Base-by-base conservation (phyloP, 257 asterid species). In the Salvia miltiorrhiza region DNA sequence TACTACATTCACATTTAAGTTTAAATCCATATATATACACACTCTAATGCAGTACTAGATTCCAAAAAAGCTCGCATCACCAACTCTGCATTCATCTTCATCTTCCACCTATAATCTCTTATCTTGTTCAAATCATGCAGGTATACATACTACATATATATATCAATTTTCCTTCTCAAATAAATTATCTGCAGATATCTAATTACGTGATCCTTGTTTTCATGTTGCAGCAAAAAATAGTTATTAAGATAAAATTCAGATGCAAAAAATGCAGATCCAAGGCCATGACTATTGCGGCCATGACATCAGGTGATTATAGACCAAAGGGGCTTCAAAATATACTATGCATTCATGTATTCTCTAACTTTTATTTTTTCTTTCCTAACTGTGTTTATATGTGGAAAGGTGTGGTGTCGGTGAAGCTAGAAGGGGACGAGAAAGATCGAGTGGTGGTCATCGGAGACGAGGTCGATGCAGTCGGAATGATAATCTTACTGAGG, bases 201-300 rank as follows among this genome's bases (percentile, higher is more conserved):
- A 37, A 9, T 37, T 6, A 61, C 3, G 9, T 61, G 8, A 44
- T 9, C 50, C 39, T 62, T 3, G 0, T 17, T 7, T 45, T 30
- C 17, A n/a, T 48, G 43, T 9, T 65, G 20, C 82, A 73, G 74
- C 84, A 83, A 63, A 76, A 53, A 48, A 78, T 81, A 39, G 74
- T 73, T 5, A 76, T 83, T 54, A 70, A 50, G 43, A 78, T 78
- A 26, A 72, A 76, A 30, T 50, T 70, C 33, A 67, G 69, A n/a
- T 78, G 84, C 84, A 62, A 75, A 3, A 83, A 76, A 68, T 81
- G 88, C 74, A 74, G 69, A 78, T 63, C 82, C 71, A 83, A 73
- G 76, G 79, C 81, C 53, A 69, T 83, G 86, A 81, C 60, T 65
- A 79, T 84, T 60, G 86, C 85, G 5, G 87, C 87, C 63, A 77